A percentile compares a stretch with the other conserved stretches of the same genome.
phyloP scores from a whole-genome alignment of 1,284 basidiomycete species.

The Moesziomyces sp. region DNA sequence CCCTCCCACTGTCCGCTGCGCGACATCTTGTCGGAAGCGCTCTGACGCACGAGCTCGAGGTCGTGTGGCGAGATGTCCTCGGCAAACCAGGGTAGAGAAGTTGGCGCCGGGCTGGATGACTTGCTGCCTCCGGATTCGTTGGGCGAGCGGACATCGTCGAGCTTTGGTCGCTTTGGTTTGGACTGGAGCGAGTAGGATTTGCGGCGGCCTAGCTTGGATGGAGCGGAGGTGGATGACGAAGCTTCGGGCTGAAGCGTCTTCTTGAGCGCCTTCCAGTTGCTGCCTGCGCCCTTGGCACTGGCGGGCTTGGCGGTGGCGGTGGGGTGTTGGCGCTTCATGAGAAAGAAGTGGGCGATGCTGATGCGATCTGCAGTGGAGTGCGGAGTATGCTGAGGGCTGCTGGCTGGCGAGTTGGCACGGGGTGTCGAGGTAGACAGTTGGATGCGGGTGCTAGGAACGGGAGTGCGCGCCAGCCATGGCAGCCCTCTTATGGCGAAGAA shows the following conservation, averaged over 20 bases:
- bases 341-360: background rate
- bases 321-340: slow-evolving; percentile 26
- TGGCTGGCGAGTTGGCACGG: background rate
- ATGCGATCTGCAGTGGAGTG: background rate
- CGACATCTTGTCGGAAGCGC: slow-evolving; percentile 28
- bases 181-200: slow-evolving; percentile 7
- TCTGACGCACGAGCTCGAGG: slow-evolving; percentile 50
- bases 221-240: slow-evolving; percentile 7
- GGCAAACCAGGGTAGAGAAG: slow-evolving; percentile 59
- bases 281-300: slow-evolving; percentile 35
- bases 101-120: slow-evolving; percentile 27
- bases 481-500: slow-evolving; percentile 6
- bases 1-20: slow-evolving; percentile 54
- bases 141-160: background rate
- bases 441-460: background rate
- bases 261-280: slow-evolving; percentile 63
- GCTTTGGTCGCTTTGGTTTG: slow-evolving; percentile 12
- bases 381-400: background rate
- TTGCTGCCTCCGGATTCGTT: slow-evolving; percentile 11
- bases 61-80: slow-evolving; percentile 63
- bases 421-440: background rate
- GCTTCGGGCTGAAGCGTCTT: slow-evolving; percentile 40
- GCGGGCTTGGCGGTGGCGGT: background rate
- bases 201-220: background rate
- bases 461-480: slow-evolving; percentile 13